Conservation (phyloP, 164 flowering plant genomes). For the Echeveria elegans region DNA sequence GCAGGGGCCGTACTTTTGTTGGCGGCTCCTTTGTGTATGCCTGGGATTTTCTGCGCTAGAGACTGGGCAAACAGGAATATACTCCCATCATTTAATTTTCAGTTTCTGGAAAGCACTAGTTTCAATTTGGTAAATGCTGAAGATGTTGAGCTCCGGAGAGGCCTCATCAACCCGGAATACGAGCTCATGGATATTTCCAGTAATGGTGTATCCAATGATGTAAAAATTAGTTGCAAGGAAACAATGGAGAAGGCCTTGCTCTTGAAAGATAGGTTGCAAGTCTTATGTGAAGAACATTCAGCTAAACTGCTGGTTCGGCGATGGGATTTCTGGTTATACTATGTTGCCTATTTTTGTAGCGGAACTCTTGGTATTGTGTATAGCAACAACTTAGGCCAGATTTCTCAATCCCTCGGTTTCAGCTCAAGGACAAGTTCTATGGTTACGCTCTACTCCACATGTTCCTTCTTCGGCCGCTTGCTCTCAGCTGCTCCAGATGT, state of each 20-base stretch:
- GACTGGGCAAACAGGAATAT: conserved; percentile 44
- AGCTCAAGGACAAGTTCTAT: conserved; percentile 36
- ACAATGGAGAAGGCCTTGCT: conserved; percentile 14
- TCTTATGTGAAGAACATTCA: conserved; percentile 79
- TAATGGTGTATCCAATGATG: not conserved
- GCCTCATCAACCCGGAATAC: conserved; percentile 29
- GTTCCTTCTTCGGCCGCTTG: conserved; percentile 92
- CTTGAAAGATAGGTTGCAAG: conserved; percentile 31
- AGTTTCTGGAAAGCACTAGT: conserved; percentile 32
- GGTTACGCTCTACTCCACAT: conserved; percentile 71
- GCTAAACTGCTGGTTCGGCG: conserved; percentile 39
- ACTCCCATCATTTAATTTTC: conserved; percentile 31
- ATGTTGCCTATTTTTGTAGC: conserved; percentile 75
- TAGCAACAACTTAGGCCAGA: conserved; percentile 91
- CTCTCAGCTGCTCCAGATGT: conserved; percentile 84
- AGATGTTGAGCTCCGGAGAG: conserved; percentile 69
- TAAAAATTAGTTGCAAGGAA: conserved; percentile 26
- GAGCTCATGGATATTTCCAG: conserved; percentile 12
- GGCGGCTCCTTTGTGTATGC: conserved; percentile 50
- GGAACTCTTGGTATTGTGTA: conserved; percentile 90
- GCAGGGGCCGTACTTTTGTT: conserved; percentile 61
- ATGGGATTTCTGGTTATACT: conserved; percentile 90
- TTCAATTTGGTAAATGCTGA: conserved; percentile 60
- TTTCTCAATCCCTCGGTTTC: conserved; percentile 69
- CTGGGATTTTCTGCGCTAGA: conserved; percentile 59